Conservation (phyloP, 176 grass and related monocot genomes). For the Cymbopogon citratus region DNA sequence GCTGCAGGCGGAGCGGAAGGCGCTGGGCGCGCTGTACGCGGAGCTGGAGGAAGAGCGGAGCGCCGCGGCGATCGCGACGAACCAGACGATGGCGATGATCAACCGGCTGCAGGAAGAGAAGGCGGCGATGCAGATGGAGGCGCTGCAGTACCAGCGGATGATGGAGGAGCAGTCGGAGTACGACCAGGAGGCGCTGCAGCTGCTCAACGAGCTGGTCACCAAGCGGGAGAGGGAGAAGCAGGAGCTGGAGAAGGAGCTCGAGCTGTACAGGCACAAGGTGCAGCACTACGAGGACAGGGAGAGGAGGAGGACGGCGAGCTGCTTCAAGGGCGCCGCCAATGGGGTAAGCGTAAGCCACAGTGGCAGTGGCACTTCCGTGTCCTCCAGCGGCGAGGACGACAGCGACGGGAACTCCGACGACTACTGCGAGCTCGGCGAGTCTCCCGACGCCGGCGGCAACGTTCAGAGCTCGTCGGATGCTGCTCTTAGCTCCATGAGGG, state of each 20-base stretch:
- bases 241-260: slow-evolving; percentile 81
- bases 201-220: slow-evolving; percentile 83
- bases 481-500: background rate
- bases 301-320: slow-evolving; percentile 30
- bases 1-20: slow-evolving; percentile 49
- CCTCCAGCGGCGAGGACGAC: slow-evolving; percentile 60
- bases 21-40: slow-evolving; percentile 65
- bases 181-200: slow-evolving; percentile 95
- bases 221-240: slow-evolving; percentile 97
- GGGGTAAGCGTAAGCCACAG: background rate
- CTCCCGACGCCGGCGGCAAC: slow-evolving; percentile 41
- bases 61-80: slow-evolving; percentile 74
- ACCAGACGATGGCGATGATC: slow-evolving; percentile 99
- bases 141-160: slow-evolving; percentile 95
- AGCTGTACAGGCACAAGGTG: slow-evolving; percentile 52
- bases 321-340: slow-evolving; percentile 30
- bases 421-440: slow-evolving; percentile 45
- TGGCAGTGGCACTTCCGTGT: slow-evolving; percentile 49
- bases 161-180: slow-evolving; percentile 99
- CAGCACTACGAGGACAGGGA: slow-evolving; percentile 60
- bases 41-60: slow-evolving; percentile 97
- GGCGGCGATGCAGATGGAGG: slow-evolving; percentile 99
- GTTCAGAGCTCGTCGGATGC: slow-evolving; percentile 22
- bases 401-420: slow-evolving; percentile 40
- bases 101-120: slow-evolving; percentile 99